Evolutionary conservation across 169 alveolate species (phyloP).

Genomic region (Plasmodium gonderi): DNA sequence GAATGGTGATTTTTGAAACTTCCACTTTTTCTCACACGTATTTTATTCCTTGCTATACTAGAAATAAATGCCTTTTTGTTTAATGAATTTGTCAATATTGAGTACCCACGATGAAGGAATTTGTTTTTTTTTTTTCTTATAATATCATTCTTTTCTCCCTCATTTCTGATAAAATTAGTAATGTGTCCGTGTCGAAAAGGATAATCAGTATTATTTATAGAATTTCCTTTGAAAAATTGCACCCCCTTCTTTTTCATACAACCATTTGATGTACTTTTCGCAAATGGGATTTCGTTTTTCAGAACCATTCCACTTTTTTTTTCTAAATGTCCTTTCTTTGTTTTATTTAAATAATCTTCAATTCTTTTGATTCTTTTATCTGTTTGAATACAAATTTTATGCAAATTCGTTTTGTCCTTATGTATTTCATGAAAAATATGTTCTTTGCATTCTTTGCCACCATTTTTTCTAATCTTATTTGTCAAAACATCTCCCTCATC

Average conservation of each 20-base stretch:
- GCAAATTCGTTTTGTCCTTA: background rate
- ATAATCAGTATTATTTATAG: background rate
- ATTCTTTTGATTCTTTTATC: constrained; percentile 20
- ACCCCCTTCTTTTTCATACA: background rate
- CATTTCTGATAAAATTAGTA: background rate
- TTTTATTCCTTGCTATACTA: background rate
- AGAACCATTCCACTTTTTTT: background rate
- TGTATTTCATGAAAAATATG: constrained; percentile 3
- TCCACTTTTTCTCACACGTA: constrained; percentile 1
- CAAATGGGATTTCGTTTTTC: background rate
- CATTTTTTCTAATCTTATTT: background rate
- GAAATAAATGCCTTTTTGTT: background rate
- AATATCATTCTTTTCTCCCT: background rate
- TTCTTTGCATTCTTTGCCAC: background rate
- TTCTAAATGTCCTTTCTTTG: background rate
- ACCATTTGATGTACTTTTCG: background rate
- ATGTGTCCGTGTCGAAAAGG: background rate
- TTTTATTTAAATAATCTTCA: constrained; percentile 11
- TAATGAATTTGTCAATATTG: background rate
- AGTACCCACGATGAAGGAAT: background rate
- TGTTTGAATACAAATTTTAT: constrained; percentile 18
- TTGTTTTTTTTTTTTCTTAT: background rate
- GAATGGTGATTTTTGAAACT: background rate
- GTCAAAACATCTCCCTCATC: background rate
- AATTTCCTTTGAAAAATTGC: background rate